A percentile compares a stretch with the other conserved stretches of the same genome.
Evolutionary conservation across 192 early-diverging fungal genomes (phyloP).

Genomic region (Podila horticola): DNA sequence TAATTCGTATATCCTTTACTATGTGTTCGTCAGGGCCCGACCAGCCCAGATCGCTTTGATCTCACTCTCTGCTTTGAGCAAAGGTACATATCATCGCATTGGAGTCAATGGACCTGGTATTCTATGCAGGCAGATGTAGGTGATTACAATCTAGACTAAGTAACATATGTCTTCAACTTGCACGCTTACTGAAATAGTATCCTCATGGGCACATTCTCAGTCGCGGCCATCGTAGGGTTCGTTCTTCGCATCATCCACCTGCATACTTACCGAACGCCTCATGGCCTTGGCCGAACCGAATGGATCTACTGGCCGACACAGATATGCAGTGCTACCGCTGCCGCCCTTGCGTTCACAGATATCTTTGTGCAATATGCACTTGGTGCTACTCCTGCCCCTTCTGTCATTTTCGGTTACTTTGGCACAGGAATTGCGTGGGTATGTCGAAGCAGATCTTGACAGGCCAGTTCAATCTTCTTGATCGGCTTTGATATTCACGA

Average conservation of each 20-base stretch:
- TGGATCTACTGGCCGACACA: constrained; percentile 41
- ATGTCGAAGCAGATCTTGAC: not conserved
- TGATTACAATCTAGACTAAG: too few species aligned
- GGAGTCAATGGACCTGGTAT: not conserved
- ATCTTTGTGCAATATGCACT: not conserved
- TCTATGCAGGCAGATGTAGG: not conserved
- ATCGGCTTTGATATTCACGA: not conserved
- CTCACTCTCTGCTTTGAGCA: constrained; percentile 32
- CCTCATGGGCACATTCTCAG: not conserved
- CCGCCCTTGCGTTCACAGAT: not conserved
- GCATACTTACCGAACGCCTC: constrained; percentile 1
- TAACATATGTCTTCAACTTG: too few species aligned
- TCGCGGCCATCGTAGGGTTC: not conserved
- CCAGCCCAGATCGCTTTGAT: constrained; percentile 27
- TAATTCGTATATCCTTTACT: not conserved
- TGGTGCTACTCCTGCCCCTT: not conserved
- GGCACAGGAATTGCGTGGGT: constrained; percentile 28
- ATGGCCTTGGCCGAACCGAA: constrained; percentile 20
- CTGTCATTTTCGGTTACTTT: constrained; percentile 12
- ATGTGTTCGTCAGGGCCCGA: constrained; percentile 8
- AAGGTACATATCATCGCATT: constrained; percentile 8
- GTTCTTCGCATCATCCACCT: constrained; percentile 8
- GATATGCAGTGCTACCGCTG: not conserved
- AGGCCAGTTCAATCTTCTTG: not conserved
- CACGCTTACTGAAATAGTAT: constrained; percentile 1